These are phyloP conservation scores for Fomitiporia mediterranea DNA, from an alignment of 1,284 basidiomycete genomes.

Conservation along the genomic window DNA sequence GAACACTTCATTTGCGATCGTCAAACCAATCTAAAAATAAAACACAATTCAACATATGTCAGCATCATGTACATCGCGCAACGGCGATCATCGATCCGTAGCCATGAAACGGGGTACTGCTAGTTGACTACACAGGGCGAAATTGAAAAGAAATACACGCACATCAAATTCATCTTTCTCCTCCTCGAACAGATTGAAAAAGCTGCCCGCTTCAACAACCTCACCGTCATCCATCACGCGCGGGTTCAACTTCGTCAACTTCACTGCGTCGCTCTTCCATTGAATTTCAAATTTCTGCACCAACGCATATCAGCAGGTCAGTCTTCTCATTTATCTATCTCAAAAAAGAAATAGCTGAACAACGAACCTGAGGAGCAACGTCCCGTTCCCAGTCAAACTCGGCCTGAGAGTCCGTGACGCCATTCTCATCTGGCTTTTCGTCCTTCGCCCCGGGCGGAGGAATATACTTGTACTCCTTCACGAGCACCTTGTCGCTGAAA, in stretches of 20 bases:
- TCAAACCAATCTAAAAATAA: conserved; percentile 55
- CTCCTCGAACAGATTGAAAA: conserved; percentile 84
- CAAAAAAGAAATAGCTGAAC: neutral
- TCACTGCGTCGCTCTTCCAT: conserved; percentile 79
- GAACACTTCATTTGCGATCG: conserved; percentile 73
- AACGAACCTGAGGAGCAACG: conserved; percentile 55
- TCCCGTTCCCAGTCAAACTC: conserved; percentile 76
- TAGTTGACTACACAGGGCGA: neutral
- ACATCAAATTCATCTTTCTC: conserved; percentile 63
- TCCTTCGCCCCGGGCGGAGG: conserved; percentile 47
- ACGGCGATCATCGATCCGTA: no score
- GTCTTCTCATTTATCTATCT: neutral
- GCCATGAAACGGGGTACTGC: conserved; percentile 2
- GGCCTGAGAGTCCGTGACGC: conserved; percentile 68
- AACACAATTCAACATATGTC: neutral
- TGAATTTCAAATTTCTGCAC: conserved; percentile 58
- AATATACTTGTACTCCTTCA: conserved; percentile 73
- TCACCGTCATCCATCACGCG: conserved; percentile 55
- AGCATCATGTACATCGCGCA: neutral
- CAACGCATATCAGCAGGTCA: no score
- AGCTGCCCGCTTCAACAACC: conserved; percentile 69
- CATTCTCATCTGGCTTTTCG: conserved; percentile 63
- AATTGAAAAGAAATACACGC: conserved; percentile 30
- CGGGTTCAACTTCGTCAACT: conserved; percentile 74
- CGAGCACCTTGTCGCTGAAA: conserved; percentile 68